These are phyloP conservation scores for Leersia perrieri DNA, from an alignment of 176 grass and related monocot species.

Conservation along the genomic window DNA sequence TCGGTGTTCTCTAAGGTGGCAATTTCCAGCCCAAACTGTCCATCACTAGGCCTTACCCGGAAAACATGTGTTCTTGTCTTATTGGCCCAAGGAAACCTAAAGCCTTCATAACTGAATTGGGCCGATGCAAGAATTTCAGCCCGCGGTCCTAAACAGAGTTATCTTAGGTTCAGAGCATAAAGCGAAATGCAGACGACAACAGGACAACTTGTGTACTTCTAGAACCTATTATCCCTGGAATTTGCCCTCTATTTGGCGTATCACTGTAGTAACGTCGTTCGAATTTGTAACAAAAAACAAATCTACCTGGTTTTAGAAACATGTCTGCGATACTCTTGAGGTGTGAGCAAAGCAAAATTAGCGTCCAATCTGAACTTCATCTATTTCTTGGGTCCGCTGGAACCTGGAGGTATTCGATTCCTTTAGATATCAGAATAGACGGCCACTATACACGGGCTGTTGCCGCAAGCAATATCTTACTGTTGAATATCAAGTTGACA, in stretches of 20 bases:
- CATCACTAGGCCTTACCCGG: background rate
- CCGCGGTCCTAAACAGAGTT: background rate
- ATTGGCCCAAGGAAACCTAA: background rate
- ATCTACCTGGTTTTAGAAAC: background rate
- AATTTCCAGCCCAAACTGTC: background rate
- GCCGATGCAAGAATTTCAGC: background rate
- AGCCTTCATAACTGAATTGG: background rate
- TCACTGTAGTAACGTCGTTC: background rate
- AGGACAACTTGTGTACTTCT: background rate
- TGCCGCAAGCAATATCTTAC: conserved; percentile 6
- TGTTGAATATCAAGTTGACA: conserved; percentile 4
- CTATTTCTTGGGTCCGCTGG: background rate
- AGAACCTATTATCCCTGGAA: background rate
- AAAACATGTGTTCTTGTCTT: background rate
- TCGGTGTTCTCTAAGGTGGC: too few relatives aligned
- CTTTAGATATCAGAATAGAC: background rate
- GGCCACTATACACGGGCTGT: background rate
- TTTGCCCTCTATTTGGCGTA: background rate
- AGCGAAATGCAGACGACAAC: background rate
- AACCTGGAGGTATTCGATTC: background rate
- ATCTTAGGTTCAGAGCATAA: background rate
- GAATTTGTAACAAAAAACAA: background rate
- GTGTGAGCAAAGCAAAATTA: background rate
- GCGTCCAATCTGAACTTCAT: background rate
- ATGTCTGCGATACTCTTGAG: background rate